These are phyloP conservation scores for Juglanconis oblonga DNA, from an alignment of 2,329 filamentous ascomycete genomes.

Conservation along the genomic window DNA sequence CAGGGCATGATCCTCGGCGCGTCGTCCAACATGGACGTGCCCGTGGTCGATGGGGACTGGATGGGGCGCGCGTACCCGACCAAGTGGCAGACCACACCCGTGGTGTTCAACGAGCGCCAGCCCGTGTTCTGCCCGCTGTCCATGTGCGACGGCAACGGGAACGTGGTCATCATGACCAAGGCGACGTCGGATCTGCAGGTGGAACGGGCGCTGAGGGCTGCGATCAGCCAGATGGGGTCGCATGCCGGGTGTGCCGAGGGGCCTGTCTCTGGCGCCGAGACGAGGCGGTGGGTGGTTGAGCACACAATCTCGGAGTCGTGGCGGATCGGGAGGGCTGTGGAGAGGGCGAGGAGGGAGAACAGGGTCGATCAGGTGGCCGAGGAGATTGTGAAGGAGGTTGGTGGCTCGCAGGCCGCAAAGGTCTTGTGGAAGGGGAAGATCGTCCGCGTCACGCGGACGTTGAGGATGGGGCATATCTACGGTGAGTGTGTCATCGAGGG, in stretches of 20 bases:
- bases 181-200: constrained; percentile 43
- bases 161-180: constrained; percentile 47
- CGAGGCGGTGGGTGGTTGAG: constrained; percentile 48
- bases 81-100: constrained; percentile 53
- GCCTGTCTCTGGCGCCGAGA: constrained; percentile 47
- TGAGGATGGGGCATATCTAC: constrained; percentile 57
- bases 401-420: constrained; percentile 49
- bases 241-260: constrained; percentile 47
- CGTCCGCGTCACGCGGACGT: constrained; percentile 53
- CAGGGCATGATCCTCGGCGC: constrained; percentile 56
- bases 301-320: constrained; percentile 53
- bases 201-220: constrained; percentile 49
- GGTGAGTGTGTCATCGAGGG: constrained; percentile 57
- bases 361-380: constrained; percentile 53
- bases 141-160: constrained; percentile 51
- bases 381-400: constrained; percentile 56
- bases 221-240: constrained; percentile 54
- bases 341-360: constrained; percentile 45
- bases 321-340: constrained; percentile 60
- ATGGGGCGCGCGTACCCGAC: constrained; percentile 53
- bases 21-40: constrained; percentile 48
- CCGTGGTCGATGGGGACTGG: constrained; percentile 48
- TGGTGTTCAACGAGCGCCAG: constrained; percentile 46
- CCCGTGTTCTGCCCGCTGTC: constrained; percentile 44
- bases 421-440: constrained; percentile 65